Conservation (phyloP, 2,329 filamentous ascomycete genomes). For the Chaetomium globosum region DNA sequence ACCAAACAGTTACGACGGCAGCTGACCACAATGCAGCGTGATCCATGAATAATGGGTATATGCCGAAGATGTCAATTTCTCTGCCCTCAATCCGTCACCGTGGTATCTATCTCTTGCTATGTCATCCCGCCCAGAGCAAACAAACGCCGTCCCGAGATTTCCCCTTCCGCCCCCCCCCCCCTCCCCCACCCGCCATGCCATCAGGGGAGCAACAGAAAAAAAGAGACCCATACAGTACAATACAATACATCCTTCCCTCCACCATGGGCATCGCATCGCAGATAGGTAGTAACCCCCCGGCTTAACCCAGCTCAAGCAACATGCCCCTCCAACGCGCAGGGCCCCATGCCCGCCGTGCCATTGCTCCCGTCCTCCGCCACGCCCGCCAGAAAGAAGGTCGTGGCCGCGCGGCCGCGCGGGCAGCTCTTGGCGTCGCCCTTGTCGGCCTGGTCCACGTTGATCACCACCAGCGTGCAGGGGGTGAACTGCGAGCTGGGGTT, state of each 20-base stretch:
- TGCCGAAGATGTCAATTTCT: constrained; percentile 6
- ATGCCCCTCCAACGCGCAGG: constrained; percentile 18
- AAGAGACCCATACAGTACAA: background rate
- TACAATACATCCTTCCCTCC: background rate
- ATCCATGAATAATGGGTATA: background rate
- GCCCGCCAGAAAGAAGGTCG: constrained; percentile 9
- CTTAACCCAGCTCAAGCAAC: background rate
- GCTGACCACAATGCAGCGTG: background rate
- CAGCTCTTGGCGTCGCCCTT: constrained; percentile 24
- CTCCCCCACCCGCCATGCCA: no score
- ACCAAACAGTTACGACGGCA: background rate
- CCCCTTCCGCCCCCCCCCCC: no score
- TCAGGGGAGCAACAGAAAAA: background rate
- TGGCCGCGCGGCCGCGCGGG: constrained; percentile 26
- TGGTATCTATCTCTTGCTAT: constrained; percentile 2
- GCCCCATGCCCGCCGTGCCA: constrained; percentile 27
- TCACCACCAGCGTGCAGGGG: constrained; percentile 32
- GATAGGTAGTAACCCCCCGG: background rate
- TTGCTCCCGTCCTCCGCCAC: background rate
- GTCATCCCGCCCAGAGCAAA: background rate
- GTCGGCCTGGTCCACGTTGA: background rate
- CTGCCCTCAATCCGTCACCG: background rate
- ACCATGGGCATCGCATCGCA: background rate
- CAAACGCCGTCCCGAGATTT: background rate
- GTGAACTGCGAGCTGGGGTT: constrained; percentile 26